phyloP scores from a whole-genome alignment of 2,329 filamentous ascomycete genomes.

The Bipolaris zeicola region DNA sequence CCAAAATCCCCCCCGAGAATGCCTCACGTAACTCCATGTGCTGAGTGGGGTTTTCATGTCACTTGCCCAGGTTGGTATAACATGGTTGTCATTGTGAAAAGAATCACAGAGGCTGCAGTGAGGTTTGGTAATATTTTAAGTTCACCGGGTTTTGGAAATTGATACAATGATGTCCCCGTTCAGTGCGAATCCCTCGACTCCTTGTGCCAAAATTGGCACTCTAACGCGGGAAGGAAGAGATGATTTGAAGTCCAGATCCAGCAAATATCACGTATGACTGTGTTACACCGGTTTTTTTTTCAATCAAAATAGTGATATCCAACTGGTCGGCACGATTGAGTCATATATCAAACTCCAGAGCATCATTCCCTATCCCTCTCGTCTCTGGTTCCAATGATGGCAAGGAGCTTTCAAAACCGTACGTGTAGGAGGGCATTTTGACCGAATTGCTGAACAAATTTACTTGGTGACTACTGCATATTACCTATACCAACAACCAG shows the following conservation, averaged over 20 bases:
- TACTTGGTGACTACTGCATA: neutral
- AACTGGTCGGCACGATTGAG: constrained; percentile 50
- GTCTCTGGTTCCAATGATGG: constrained; percentile 65
- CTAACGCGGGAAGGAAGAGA: constrained; percentile 24
- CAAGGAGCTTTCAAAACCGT: constrained; percentile 59
- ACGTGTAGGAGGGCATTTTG: constrained; percentile 57
- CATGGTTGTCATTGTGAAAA: neutral
- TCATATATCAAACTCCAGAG: constrained; percentile 56
- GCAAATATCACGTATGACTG: constrained; percentile 54
- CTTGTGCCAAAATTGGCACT: constrained; percentile 41
- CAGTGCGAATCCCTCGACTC: constrained; percentile 29
- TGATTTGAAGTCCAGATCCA: constrained; percentile 45
- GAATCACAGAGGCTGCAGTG: neutral
- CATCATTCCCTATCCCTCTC: constrained; percentile 57
- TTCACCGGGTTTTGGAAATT: neutral
- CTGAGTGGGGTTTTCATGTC: neutral
- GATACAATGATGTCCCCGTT: constrained; percentile 29
- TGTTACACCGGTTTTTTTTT: constrained; percentile 53
- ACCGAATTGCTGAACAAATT: constrained; percentile 18
- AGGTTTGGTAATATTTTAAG: neutral
- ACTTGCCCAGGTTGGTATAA: neutral
- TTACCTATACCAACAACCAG: neutral
- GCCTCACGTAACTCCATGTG: too few species aligned
- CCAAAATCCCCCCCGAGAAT: too few species aligned
- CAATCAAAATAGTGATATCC: constrained; percentile 49